Percentiles rank a stretch among this genome's conserved stretches.
phyloP scores from a whole-genome alignment of 306 rosid species.

The Fragaria vesca region DNA sequence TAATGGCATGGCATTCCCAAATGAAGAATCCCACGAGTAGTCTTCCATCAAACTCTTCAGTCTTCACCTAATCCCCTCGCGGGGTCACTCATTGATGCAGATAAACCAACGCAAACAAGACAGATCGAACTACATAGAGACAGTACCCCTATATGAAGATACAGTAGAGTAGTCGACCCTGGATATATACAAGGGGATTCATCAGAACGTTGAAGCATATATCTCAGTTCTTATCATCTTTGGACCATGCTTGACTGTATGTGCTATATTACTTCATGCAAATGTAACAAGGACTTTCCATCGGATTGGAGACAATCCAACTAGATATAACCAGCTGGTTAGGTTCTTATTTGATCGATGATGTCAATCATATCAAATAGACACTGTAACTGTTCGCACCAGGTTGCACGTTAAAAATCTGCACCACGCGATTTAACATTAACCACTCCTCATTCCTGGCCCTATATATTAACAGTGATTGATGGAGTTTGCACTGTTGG shows the following conservation, averaged over 20 bases:
- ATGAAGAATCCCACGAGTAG: neutral
- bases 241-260: neutral
- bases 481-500: neutral
- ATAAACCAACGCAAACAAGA: neutral
- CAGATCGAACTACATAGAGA: neutral
- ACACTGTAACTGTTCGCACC: conserved; percentile 45
- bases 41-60: neutral
- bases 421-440: conserved; percentile 18
- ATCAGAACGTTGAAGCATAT: neutral
- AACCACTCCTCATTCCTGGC: neutral
- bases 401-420: conserved; percentile 58
- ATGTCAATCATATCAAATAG: conserved; percentile 1
- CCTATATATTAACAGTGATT: neutral
- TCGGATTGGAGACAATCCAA: neutral
- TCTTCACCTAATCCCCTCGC: neutral
- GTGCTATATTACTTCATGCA: neutral
- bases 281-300: neutral
- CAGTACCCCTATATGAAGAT: neutral
- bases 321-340: neutral
- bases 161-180: neutral
- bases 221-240: neutral
- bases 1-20: neutral
- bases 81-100: neutral
- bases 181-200: neutral
- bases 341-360: neutral